Percentiles rank a stretch among this genome's conserved stretches.
Evolutionary conservation across 352 stramenopile genomes (phyloP).

Genomic region (Globisporangium iwayamae): DNA sequence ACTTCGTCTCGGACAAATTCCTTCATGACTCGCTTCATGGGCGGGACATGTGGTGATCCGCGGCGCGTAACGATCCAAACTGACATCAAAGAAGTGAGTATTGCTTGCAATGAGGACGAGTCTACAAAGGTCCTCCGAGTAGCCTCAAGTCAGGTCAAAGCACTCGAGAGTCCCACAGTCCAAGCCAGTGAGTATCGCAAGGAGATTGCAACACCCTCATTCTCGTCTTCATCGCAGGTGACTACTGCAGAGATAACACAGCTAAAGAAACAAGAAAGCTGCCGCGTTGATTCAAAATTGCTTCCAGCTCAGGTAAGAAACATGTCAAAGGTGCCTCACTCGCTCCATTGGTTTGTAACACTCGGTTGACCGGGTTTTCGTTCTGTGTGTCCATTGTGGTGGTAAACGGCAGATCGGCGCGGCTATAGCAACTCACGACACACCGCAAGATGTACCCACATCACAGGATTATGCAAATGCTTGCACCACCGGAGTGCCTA

Average conservation of each 20-base stretch:
- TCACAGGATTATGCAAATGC: background rate
- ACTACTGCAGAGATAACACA: background rate
- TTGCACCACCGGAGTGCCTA: background rate
- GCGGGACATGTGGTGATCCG: conserved; percentile 2
- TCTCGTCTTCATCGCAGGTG: background rate
- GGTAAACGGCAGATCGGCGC: background rate
- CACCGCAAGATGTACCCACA: background rate
- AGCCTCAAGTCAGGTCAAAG: conserved; percentile 14
- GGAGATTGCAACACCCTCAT: background rate
- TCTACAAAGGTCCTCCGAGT: background rate
- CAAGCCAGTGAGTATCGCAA: background rate
- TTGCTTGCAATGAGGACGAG: background rate
- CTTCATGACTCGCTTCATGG: conserved; percentile 18
- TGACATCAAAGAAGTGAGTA: background rate
- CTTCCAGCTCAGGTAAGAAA: background rate
- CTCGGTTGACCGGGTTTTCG: background rate
- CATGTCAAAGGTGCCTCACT: background rate
- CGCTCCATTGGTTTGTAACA: background rate
- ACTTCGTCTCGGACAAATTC: conserved; percentile 15
- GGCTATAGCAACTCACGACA: background rate
- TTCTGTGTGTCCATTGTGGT: background rate
- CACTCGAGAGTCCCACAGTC: conserved; percentile 5
- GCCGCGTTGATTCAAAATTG: background rate
- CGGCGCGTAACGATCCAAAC: background rate
- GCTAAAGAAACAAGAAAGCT: background rate